Evolutionary conservation across 352 stramenopile genomes (phyloP).

Genomic region (Phytophthora citricola): DNA sequence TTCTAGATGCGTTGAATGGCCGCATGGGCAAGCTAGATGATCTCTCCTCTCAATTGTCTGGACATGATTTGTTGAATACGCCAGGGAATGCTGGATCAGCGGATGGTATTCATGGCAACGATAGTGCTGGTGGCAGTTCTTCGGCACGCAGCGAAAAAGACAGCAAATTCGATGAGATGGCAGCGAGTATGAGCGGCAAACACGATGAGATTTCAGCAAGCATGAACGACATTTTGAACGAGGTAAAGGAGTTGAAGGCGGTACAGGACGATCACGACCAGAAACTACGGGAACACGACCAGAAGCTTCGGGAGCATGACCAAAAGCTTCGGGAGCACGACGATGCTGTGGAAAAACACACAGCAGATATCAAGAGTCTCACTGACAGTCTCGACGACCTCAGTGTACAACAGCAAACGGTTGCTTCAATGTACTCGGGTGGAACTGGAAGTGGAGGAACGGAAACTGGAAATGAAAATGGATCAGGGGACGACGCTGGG

Average conservation of each 20-base stretch:
- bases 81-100: not conserved
- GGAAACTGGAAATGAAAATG: constrained; percentile 13
- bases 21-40: constrained; percentile 43
- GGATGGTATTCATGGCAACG: constrained; percentile 22
- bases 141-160: constrained; percentile 1
- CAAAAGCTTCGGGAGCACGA: constrained; percentile 56
- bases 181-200: constrained; percentile 10
- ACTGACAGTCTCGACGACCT: constrained; percentile 61
- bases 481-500: constrained; percentile 9
- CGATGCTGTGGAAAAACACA: constrained; percentile 50
- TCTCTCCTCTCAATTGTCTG: constrained; percentile 20
- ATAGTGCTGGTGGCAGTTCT: constrained; percentile 1
- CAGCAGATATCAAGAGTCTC: constrained; percentile 55
- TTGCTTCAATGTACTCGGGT: constrained; percentile 40
- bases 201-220: not conserved
- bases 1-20: constrained; percentile 43
- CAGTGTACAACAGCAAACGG: constrained; percentile 55
- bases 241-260: constrained; percentile 48
- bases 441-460: not conserved
- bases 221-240: constrained; percentile 41
- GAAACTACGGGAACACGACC: constrained; percentile 33
- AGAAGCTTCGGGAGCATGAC: constrained; percentile 4
- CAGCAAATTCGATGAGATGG: constrained; percentile 14
- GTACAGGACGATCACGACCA: constrained; percentile 25
- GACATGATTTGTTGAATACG: not conserved